phyloP scores from a whole-genome alignment of 2,329 filamentous ascomycete species.

The Tolypocladium capitatum region DNA sequence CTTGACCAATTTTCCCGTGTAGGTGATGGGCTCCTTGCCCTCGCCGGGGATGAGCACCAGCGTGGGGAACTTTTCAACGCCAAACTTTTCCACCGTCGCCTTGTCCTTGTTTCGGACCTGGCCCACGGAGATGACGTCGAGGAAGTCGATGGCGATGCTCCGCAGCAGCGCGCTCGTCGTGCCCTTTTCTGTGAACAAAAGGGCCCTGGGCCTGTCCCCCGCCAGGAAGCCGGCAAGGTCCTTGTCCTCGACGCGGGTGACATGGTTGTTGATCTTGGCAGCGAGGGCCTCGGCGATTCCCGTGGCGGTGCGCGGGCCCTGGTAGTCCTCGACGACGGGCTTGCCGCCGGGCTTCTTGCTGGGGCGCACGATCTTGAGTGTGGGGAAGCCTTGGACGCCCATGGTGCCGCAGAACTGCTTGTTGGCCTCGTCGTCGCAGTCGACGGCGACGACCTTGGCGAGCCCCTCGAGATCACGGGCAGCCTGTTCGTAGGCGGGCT shows the following conservation, averaged over 20 bases:
- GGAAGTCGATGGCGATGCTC: constrained; percentile 80
- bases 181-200: constrained; percentile 90
- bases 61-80: constrained; percentile 64
- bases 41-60: constrained; percentile 67
- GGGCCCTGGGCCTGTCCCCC: constrained; percentile 63
- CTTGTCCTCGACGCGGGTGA: constrained; percentile 68
- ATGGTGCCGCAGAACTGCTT: constrained; percentile 75
- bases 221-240: constrained; percentile 64
- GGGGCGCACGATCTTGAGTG: constrained; percentile 83
- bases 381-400: constrained; percentile 89
- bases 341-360: constrained; percentile 62
- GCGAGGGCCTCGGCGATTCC: constrained; percentile 77
- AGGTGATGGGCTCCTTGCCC: constrained; percentile 54
- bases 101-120: constrained; percentile 76
- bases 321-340: constrained; percentile 81
- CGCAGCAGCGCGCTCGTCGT: constrained; percentile 71
- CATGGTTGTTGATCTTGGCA: constrained; percentile 83
- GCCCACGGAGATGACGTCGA: constrained; percentile 64
- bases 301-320: constrained; percentile 71
- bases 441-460: constrained; percentile 84
- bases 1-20: constrained; percentile 78
- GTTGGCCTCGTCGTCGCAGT: constrained; percentile 90
- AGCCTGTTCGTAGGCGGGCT: constrained; percentile 89
- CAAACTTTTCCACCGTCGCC: constrained; percentile 58
- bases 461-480: constrained; percentile 81